Percentiles rank a stretch among this genome's conserved stretches.
Evolutionary conservation across 805 yeast genomes (phyloP).

Genomic region (Saccharomyces kudriavzevii): DNA sequence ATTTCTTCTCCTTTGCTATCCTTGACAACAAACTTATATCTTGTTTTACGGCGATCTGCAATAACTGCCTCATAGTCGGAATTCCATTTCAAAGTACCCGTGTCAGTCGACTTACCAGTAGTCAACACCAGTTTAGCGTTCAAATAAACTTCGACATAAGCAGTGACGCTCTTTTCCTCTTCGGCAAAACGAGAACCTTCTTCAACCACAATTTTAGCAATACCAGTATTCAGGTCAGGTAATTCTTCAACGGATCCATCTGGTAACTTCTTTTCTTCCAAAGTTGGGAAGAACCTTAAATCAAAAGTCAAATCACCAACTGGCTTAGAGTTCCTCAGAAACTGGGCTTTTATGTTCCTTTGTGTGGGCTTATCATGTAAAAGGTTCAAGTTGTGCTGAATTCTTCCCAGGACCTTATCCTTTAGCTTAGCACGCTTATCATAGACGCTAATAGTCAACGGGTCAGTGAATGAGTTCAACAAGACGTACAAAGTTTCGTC

Average conservation of each 20-base stretch:
- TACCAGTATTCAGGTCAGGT: conserved; percentile 92
- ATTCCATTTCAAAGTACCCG: conserved; percentile 61
- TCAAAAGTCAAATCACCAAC: conserved; percentile 71
- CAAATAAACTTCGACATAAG: conserved; percentile 65
- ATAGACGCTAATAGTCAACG: conserved; percentile 58
- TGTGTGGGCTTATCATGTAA: conserved; percentile 48
- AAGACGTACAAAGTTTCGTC: conserved; percentile 68
- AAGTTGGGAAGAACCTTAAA: conserved; percentile 67
- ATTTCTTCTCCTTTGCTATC: conserved; percentile 52
- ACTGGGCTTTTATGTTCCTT: conserved; percentile 42
- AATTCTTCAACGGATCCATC: conserved; percentile 82
- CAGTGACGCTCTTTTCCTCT: conserved; percentile 42
- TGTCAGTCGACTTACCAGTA: conserved; percentile 45
- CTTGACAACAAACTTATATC: conserved; percentile 56
- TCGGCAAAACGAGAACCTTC: conserved; percentile 28
- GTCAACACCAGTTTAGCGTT: conserved; percentile 52
- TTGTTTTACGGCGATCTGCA: conserved; percentile 62
- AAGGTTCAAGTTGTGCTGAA: conserved; percentile 63
- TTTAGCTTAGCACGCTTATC: conserved; percentile 70
- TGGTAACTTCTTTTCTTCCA: conserved; percentile 47
- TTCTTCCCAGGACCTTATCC: conserved; percentile 73
- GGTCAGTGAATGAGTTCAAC: conserved; percentile 70
- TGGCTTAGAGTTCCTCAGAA: conserved; percentile 74
- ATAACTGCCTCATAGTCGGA: conserved; percentile 58
- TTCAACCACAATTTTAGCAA: conserved; percentile 51